phyloP scores from a whole-genome alignment of 148 eudicot genomes.

The Talinum fruticosum region DNA sequence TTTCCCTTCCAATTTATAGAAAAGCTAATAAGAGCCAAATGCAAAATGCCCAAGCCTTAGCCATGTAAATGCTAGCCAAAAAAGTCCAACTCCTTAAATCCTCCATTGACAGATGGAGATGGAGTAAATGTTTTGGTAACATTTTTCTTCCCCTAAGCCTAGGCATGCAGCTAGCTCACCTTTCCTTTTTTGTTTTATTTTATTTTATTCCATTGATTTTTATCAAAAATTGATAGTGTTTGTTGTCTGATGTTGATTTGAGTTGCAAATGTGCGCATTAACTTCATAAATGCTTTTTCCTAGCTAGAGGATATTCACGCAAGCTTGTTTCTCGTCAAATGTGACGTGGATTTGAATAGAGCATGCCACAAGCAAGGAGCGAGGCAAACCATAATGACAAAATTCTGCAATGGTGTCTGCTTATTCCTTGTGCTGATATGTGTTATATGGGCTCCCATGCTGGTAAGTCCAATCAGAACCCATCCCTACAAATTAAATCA shows the following conservation, averaged over 20 bases:
- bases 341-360: conserved; percentile 67
- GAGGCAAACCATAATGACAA: conserved; percentile 64
- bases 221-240: neutral
- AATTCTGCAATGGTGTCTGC: conserved; percentile 79
- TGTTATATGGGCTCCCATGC: conserved; percentile 89
- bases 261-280: neutral
- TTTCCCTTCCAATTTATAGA: too few relatives aligned
- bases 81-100: too few relatives aligned
- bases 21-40: too few relatives aligned
- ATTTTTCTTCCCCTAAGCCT: too few relatives aligned
- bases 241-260: neutral
- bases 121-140: too few relatives aligned
- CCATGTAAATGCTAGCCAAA: too few relatives aligned
- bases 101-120: too few relatives aligned
- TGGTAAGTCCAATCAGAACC: conserved; percentile 42
- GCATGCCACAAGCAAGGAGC: conserved; percentile 64
- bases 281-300: conserved; percentile 1
- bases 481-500: neutral
- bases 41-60: too few relatives aligned
- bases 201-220: too few relatives aligned
- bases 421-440: conserved; percentile 66
- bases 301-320: conserved; percentile 88
- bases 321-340: conserved; percentile 85
- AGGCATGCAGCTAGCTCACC: too few relatives aligned
- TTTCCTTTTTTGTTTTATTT: too few relatives aligned